Evolutionary conservation across 2,329 filamentous ascomycete species (phyloP), one percentile per base, ranked within the genome.

Genomic region (Ascochyta fabae): DNA sequence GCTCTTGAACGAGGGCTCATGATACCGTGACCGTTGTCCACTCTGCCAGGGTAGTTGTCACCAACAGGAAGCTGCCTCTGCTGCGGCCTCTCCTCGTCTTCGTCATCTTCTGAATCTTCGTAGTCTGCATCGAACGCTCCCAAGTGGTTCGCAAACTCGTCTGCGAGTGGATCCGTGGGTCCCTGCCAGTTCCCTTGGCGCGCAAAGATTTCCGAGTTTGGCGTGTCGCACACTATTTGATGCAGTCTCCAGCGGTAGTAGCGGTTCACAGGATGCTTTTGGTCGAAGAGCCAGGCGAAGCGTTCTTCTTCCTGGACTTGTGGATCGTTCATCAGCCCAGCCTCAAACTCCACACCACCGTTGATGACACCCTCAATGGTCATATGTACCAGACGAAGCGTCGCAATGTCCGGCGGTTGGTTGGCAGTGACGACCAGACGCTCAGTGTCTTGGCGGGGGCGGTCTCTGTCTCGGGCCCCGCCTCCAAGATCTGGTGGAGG

Each of bases 191-290:
- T 58, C 16, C 69, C 70, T 5, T 69, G 60, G 23, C 60, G 45
- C 3, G 59, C 48, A 23, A 71, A 73, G 8, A 73, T 66, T 43
- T 71, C 68, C 2, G 62, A 41, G 35, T 62, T 64, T 4, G 61
- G 52, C 6, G 61, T 63, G 33, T 66, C 87, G 1, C 90, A 92
- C n/a, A 94, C 80, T 8, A 94, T 83, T 65, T 95, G 88, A 90
- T 93, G 97, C 40, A 98, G 71, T 40, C 91, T 86, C 90, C 92
- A 98, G 39, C 95, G 87, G 75, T 98, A 98, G 84, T 93, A 99
- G 15, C 96, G 15, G 89, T 94, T 24, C 87, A 92, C 59, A 83
- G 81, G 68, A 34, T 75, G 72, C 88, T 93, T 62, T 88, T 84
- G 19, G 73, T 98, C 89, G 88, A 91, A 99, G 5, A 99, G 81